Evolutionary conservation across 2,329 filamentous ascomycete species (phyloP).

Genomic region (Phyllosticta capitalensis): DNA sequence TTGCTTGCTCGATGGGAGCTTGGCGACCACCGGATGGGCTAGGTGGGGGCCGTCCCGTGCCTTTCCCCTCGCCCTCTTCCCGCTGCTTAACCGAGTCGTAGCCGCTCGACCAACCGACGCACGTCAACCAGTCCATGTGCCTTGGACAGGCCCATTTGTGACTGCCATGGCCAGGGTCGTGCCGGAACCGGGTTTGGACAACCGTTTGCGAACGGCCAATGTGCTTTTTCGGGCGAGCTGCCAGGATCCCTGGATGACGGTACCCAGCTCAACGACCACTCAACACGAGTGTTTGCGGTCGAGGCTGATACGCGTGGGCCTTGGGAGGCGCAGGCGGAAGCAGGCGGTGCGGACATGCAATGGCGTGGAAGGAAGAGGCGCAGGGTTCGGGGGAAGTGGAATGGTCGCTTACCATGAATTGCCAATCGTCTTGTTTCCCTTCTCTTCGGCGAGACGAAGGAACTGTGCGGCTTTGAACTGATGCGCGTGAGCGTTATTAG

Average conservation of each 20-base stretch:
- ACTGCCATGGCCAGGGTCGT: neutral
- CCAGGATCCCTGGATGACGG: neutral
- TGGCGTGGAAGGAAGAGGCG: conserved; percentile 5
- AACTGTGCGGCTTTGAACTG: conserved; percentile 79
- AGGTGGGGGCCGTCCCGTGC: conserved; percentile 11
- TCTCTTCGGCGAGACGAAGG: conserved; percentile 81
- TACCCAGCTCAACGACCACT: neutral
- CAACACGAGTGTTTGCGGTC: neutral
- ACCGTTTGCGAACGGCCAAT: neutral
- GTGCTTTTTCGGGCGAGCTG: neutral
- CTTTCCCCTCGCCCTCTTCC: neutral
- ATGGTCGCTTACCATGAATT: conserved; percentile 75
- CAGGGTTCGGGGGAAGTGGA: conserved; percentile 11
- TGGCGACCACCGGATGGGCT: neutral
- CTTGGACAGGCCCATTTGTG: neutral
- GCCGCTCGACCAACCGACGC: neutral
- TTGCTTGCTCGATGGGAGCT: neutral
- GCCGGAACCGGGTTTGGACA: neutral
- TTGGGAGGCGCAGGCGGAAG: neutral
- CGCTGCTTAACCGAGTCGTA: conserved; percentile 3
- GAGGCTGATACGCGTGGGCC: neutral
- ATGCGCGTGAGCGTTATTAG: conserved; percentile 24
- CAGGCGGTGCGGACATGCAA: neutral
- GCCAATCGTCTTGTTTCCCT: conserved; percentile 80
- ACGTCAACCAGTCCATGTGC: conserved; percentile 4